A percentile compares a stretch with the other conserved stretches of the same genome.
Evolutionary conservation across 1,284 basidiomycete species (phyloP).

Genomic region (Ganoderma sinense): DNA sequence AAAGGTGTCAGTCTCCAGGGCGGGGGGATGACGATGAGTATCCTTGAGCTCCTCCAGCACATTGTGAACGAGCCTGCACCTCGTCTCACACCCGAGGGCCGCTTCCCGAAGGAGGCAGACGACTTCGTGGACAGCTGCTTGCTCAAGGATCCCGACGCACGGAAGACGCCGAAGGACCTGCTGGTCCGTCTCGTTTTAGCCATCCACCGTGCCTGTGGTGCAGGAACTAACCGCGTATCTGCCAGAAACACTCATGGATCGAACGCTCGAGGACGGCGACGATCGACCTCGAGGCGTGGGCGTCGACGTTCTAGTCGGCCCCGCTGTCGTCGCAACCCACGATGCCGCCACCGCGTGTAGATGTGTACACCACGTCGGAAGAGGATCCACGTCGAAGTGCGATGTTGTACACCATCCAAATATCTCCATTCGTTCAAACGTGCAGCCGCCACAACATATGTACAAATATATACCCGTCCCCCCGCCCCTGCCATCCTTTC

Average conservation of each 20-base stretch:
- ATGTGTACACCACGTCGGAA: slow-evolving; percentile 17
- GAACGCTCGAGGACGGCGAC: slow-evolving; percentile 53
- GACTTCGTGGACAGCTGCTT: slow-evolving; percentile 87
- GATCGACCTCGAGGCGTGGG: slow-evolving; percentile 71
- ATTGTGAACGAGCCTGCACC: slow-evolving; percentile 98
- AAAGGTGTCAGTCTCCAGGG: slow-evolving; percentile 90
- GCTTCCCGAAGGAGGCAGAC: slow-evolving; percentile 76
- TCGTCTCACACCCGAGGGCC: slow-evolving; percentile 70
- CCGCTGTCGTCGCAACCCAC: slow-evolving; percentile 5
- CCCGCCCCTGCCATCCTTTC: slow-evolving; percentile 3
- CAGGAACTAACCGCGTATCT: slow-evolving; percentile 14
- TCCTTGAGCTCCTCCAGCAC: slow-evolving; percentile 95
- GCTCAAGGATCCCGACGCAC: slow-evolving; percentile 80
- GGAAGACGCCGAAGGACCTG: slow-evolving; percentile 85
- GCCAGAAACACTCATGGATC: slow-evolving; percentile 68
- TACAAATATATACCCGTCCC: slow-evolving; percentile 30
- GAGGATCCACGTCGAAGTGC: slow-evolving; percentile 1
- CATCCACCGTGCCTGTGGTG: slow-evolving; percentile 5
- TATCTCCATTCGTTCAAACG: not conserved
- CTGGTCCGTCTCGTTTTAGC: slow-evolving; percentile 57
- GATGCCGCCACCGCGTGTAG: slow-evolving; percentile 12
- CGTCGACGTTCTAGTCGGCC: slow-evolving; percentile 56
- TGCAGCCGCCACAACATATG: slow-evolving; percentile 16
- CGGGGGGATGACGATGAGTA: slow-evolving; percentile 94
- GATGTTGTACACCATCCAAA: slow-evolving; percentile 18